Evolutionary conservation across 2,329 filamentous ascomycete genomes (phyloP).

Genomic region (Colletotrichum abscissum): DNA sequence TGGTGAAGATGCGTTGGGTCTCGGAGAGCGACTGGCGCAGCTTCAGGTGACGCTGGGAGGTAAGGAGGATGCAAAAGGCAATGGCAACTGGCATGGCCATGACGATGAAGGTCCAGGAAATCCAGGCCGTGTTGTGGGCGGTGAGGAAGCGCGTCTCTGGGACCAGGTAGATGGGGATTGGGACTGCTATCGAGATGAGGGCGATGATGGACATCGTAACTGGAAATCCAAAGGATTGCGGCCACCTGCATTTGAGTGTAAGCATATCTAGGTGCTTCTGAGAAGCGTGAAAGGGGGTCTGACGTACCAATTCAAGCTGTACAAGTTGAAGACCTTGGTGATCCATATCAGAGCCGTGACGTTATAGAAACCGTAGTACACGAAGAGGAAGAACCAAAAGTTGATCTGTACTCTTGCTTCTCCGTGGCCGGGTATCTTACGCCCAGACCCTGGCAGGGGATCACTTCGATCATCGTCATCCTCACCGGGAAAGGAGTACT

Average conservation of each 20-base stretch:
- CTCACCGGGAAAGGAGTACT: constrained; percentile 64
- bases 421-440: constrained; percentile 70
- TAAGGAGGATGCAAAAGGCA: constrained; percentile 72
- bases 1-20: constrained; percentile 75
- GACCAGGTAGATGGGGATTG: constrained; percentile 69
- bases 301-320: constrained; percentile 72
- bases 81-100: constrained; percentile 77
- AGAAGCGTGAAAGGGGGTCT: not conserved
- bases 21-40: constrained; percentile 72
- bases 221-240: constrained; percentile 71
- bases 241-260: constrained; percentile 59
- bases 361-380: constrained; percentile 78
- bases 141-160: constrained; percentile 65
- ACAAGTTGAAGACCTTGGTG: constrained; percentile 78
- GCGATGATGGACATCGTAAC: constrained; percentile 72
- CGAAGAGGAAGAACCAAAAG: constrained; percentile 78
- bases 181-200: constrained; percentile 67
- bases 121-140: constrained; percentile 74
- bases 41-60: constrained; percentile 71
- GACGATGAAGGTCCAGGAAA: constrained; percentile 75
- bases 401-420: constrained; percentile 72
- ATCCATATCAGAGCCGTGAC: constrained; percentile 76
- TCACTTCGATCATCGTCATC: constrained; percentile 49
- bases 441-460: constrained; percentile 42
- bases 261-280: not conserved